Percentiles rank a stretch among this genome's conserved stretches.
Conservation (phyloP, 495 filamentous ascomycete genomes). For the Elasticomyces elasticus region DNA sequence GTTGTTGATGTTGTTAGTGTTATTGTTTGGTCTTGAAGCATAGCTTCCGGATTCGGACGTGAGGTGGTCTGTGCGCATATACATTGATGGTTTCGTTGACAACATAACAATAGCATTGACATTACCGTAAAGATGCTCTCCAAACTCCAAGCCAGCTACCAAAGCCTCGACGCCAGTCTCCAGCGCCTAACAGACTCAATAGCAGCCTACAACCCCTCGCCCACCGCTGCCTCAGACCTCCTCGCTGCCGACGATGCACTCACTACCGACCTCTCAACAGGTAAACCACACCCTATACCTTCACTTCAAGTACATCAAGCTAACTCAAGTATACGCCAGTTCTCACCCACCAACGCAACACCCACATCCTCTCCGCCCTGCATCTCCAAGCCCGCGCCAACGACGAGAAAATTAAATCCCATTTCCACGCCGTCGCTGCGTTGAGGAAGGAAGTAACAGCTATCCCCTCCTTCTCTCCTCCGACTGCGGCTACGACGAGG, state of each 20-base stretch:
- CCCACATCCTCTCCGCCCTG: constrained; percentile 52
- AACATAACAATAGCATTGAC: neutral
- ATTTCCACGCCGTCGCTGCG: constrained; percentile 49
- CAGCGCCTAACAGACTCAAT: constrained; percentile 62
- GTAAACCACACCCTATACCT: constrained; percentile 27
- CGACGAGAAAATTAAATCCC: constrained; percentile 53
- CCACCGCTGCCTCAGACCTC: constrained; percentile 51
- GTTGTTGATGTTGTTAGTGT: neutral
- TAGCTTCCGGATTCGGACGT: too few relatives aligned
- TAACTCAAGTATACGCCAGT: constrained; percentile 34
- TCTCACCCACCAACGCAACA: constrained; percentile 56
- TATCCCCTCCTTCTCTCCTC: constrained; percentile 44
- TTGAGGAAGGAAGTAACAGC: constrained; percentile 56
- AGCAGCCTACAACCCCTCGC: constrained; percentile 64
- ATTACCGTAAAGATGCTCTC: constrained; percentile 2
- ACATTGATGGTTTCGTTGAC: neutral
- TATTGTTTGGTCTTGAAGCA: too few relatives aligned
- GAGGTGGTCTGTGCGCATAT: neutral
- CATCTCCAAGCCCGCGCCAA: constrained; percentile 48
- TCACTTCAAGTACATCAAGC: neutral
- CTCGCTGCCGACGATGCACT: constrained; percentile 59
- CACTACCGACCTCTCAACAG: constrained; percentile 45
- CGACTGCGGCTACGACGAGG: constrained; percentile 33
- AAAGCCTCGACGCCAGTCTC: constrained; percentile 56
- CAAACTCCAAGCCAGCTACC: constrained; percentile 7